Base-by-base conservation (phyloP, 148 eudicot species). In the Simmondsia chinensis region DNA sequence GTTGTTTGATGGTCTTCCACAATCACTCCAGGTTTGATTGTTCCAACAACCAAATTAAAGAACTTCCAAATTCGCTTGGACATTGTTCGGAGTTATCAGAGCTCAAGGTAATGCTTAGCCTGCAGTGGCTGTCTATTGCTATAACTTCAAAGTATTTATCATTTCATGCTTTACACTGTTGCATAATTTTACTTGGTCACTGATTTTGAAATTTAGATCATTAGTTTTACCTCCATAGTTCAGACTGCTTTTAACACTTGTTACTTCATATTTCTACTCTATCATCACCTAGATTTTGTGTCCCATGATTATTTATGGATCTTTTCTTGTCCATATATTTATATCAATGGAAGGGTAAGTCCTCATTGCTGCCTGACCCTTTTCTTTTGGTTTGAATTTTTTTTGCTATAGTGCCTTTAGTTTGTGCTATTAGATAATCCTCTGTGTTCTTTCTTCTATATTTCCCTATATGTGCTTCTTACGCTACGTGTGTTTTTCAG, bases 41-140 rank as follows among this genome's bases (percentile, higher is more conserved):
- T 61, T 93, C 99, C 46, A 82, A 75, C 59, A 93, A 93, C 50
- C 75, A 63, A 71, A 70, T 93, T 33, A 60, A 47, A 30, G 70
- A 59, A 63, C 79, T 93, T 20, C 96, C 99, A 12, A 44, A 36
- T 54, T 82, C 89, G 25, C 76, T 93, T 42, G 94, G 99, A 54
- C 75, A 63, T 23, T 93, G 99, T 64, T 30, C 44, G 39, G 71
- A 73, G 32, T 66, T 93, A 43, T 47, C 87, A 46, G 99, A 93
- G 12, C 62, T 93, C 54, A 93, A 86, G 96, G 99, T 77, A 54
- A 50, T 54, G 37, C 17, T 28, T 27, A 6, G 10, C 23, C 32
- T 24, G 19, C 7, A 20, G 13, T 18, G 19, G 14, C 18, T 22
- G 28, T 20, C 35, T 46, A 43, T 27, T 49, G 59, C 34, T 2